phyloP scores from a whole-genome alignment of 805 yeast genomes.

The Naumovozyma castellii region DNA sequence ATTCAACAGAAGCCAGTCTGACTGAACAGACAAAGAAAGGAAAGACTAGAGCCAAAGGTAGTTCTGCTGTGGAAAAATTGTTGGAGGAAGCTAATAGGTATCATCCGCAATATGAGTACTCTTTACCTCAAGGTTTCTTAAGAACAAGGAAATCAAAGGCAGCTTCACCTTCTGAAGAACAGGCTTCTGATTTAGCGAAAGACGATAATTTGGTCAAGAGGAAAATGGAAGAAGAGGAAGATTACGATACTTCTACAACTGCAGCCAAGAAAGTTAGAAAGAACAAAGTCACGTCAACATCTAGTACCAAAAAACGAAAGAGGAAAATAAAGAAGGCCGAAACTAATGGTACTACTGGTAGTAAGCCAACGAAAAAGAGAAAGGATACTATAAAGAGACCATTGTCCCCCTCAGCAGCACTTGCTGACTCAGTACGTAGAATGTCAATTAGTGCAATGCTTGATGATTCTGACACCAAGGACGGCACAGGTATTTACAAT shows the following conservation, averaged over 20 bases:
- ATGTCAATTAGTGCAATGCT: neutral
- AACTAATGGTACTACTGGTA: too few species aligned
- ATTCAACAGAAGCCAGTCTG: too few species aligned
- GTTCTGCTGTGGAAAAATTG: slow-evolving; percentile 8
- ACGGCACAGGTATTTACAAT: too few species aligned
- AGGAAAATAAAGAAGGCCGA: too few species aligned
- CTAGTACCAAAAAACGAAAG: too few species aligned
- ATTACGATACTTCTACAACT: too few species aligned
- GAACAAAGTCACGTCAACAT: too few species aligned
- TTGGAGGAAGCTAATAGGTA: slow-evolving; percentile 24
- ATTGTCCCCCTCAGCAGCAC: neutral
- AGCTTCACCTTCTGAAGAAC: neutral
- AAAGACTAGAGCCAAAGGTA: neutral
- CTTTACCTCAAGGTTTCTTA: slow-evolving; percentile 20
- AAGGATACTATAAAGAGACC: neutral
- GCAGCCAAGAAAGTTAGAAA: too few species aligned
- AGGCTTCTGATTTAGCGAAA: neutral
- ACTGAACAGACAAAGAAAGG: slow-evolving; percentile 1
- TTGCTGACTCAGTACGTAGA: neutral
- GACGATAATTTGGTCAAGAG: too few species aligned
- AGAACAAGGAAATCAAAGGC: slow-evolving; percentile 5
- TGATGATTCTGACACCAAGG: too few species aligned
- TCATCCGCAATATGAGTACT: slow-evolving; percentile 18
- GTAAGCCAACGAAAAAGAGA: neutral
- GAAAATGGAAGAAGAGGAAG: neutral